These are phyloP conservation scores for Gracilariopsis chorda DNA, from an alignment of 23 red algal genomes.

Conservation along the genomic window DNA sequence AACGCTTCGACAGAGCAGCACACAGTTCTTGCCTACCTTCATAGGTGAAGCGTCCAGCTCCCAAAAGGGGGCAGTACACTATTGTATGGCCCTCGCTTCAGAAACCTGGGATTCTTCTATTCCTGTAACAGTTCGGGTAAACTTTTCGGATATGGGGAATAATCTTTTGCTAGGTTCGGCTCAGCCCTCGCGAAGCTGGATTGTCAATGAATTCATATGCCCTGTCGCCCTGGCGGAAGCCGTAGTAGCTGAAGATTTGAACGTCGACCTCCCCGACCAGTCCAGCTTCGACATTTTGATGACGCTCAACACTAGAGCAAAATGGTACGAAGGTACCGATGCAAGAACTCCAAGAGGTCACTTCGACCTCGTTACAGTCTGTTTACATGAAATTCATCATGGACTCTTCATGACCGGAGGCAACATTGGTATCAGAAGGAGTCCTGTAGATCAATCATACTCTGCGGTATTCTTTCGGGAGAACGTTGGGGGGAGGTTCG, in stretches of 20 bases:
- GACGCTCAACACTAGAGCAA: conserved; percentile 36
- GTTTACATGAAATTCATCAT: conserved; percentile 67
- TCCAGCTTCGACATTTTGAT: conserved; percentile 49
- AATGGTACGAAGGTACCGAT: conserved; percentile 69
- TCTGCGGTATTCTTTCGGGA: conserved; percentile 28
- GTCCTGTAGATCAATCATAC: conserved; percentile 5
- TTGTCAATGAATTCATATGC: conserved; percentile 44
- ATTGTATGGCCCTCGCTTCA: conserved; percentile 43
- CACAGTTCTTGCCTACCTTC: conserved; percentile 6
- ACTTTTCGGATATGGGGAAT: conserved; percentile 40
- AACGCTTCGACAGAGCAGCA: neutral
- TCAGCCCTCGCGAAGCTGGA: conserved; percentile 47
- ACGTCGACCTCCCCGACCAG: neutral
- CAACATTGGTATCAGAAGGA: conserved; percentile 19
- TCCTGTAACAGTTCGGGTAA: conserved; percentile 45
- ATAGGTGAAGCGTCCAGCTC: neutral
- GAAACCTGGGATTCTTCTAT: conserved; percentile 28
- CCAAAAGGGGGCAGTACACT: conserved; percentile 5
- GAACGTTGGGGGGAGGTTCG: conserved; percentile 33
- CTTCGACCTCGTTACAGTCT: conserved; percentile 75
- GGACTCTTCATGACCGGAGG: conserved; percentile 66
- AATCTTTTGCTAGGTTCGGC: conserved; percentile 23
- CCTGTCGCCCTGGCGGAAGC: conserved; percentile 59
- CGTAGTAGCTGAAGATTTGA: conserved; percentile 23
- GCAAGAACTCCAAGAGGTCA: neutral